A percentile compares a stretch with the other conserved stretches of the same genome.
phyloP scores from a whole-genome alignment of 208 protist genomes.

The Crithidia bombi region DNA sequence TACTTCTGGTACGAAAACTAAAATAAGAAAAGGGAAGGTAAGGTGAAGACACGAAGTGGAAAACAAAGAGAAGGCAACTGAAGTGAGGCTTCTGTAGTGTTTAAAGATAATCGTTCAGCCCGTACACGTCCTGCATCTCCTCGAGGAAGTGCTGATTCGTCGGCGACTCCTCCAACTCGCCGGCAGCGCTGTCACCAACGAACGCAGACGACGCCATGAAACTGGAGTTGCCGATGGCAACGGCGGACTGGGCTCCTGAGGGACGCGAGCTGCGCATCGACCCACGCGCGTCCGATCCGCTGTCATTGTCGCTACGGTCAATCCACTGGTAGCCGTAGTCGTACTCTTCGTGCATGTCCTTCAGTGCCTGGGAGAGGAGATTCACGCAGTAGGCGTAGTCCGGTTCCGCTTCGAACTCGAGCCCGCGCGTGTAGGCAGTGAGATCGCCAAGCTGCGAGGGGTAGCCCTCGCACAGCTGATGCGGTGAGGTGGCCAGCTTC shows the following conservation, averaged over 20 bases:
- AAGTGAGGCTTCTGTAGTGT: background rate
- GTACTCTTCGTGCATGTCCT: conserved; percentile 40
- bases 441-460: conserved; percentile 64
- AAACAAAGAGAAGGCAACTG: conserved; percentile 1
- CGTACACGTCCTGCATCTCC: conserved; percentile 47
- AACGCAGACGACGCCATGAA: conserved; percentile 31
- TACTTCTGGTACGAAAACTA: too few species aligned
- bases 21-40: background rate
- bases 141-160: conserved; percentile 29
- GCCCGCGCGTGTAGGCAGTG: conserved; percentile 55
- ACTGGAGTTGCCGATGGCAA: conserved; percentile 40
- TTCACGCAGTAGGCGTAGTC: conserved; percentile 71
- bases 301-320: conserved; percentile 11
- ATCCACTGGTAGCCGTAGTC: conserved; percentile 79
- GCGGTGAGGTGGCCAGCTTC: conserved; percentile 61
- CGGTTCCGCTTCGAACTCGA: conserved; percentile 76
- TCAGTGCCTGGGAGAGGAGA: conserved; percentile 51
- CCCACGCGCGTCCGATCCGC: conserved; percentile 2
- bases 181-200: conserved; percentile 18
- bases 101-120: conserved; percentile 40
- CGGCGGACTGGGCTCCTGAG: conserved; percentile 17
- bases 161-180: conserved; percentile 27
- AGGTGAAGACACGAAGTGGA: background rate
- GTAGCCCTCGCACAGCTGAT: conserved; percentile 56
- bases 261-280: conserved; percentile 9